These are phyloP conservation scores for Barbarea vulgaris DNA, from an alignment of 345 rosid species.

Conservation along the genomic window DNA sequence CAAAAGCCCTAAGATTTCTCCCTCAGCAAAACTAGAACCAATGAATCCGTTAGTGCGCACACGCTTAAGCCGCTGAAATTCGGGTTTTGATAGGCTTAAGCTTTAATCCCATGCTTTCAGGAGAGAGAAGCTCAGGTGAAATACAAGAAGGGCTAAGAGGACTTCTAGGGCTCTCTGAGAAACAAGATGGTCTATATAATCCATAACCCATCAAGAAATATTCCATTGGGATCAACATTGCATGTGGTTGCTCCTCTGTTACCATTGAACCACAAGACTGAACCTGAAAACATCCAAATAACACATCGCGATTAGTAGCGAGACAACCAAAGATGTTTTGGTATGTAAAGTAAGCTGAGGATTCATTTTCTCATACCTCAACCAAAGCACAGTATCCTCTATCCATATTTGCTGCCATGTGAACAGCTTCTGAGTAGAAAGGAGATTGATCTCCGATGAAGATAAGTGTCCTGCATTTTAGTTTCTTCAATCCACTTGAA, in stretches of 20 bases:
- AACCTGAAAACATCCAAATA: constrained; percentile 54
- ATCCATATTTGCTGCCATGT: constrained; percentile 81
- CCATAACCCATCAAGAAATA: constrained; percentile 94
- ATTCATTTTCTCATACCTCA: constrained; percentile 59
- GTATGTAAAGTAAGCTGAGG: background rate
- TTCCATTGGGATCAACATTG: constrained; percentile 96
- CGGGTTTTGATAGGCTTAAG: constrained; percentile 96
- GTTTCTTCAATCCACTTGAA: constrained; percentile 64
- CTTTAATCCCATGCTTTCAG: constrained; percentile 99
- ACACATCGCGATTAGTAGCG: background rate
- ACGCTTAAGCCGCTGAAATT: constrained; percentile 34
- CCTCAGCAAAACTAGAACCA: constrained; percentile 31
- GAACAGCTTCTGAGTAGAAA: constrained; percentile 85
- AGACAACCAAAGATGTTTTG: background rate
- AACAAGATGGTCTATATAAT: constrained; percentile 66
- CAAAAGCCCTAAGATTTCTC: constrained; percentile 38
- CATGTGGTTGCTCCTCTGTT: constrained; percentile 97
- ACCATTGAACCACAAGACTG: constrained; percentile 99
- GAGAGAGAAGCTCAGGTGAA: constrained; percentile 95
- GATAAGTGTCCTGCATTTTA: constrained; percentile 83
- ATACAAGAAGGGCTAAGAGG: constrained; percentile 86
- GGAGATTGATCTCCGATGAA: constrained; percentile 92
- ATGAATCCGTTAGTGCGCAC: constrained; percentile 7
- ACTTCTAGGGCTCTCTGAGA: constrained; percentile 85
- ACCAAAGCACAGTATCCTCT: constrained; percentile 88